A percentile compares a stretch with the other conserved stretches of the same genome.
Conservation (phyloP, 2,329 filamentous ascomycete genomes). For the Aspergillus piperis region DNA sequence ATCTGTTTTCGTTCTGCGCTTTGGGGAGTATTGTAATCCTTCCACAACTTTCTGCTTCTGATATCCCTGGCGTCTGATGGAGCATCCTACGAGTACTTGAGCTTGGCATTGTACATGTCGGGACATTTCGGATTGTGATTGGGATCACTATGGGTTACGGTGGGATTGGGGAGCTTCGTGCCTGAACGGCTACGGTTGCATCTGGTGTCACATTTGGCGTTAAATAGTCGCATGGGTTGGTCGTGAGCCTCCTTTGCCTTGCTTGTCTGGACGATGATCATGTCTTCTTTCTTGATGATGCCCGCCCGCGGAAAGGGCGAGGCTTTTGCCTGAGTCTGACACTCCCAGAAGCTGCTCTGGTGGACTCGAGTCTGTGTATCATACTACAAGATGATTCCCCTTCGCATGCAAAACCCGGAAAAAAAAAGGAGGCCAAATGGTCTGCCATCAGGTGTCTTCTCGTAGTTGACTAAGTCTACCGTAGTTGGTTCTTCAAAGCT, state of each 20-base stretch:
- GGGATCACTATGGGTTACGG: constrained; percentile 21
- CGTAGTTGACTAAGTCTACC: too few species aligned
- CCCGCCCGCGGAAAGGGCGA: background rate
- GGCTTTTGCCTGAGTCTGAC: constrained; percentile 6
- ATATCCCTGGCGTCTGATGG: constrained; percentile 28
- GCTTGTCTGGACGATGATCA: constrained; percentile 19
- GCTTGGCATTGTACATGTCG: constrained; percentile 26
- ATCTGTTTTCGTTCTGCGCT: constrained; percentile 20
- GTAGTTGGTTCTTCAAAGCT: too few species aligned
- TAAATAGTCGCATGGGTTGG: constrained; percentile 21
- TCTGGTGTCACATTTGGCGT: constrained; percentile 21
- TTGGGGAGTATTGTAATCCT: constrained; percentile 25
- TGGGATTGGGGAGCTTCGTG: constrained; percentile 19
- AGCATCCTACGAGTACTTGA: constrained; percentile 27
- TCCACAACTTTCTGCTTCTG: constrained; percentile 21
- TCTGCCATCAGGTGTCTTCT: background rate
- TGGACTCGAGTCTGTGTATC: constrained; percentile 17
- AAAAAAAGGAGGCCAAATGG: constrained; percentile 25
- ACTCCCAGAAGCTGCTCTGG: background rate
- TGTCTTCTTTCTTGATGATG: constrained; percentile 10
- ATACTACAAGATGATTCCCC: constrained; percentile 15
- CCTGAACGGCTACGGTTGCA: constrained; percentile 17
- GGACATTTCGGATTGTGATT: constrained; percentile 22
- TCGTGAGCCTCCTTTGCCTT: constrained; percentile 17
- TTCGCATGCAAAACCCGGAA: constrained; percentile 21